Evolutionary conservation across 1,139 yeast species (phyloP), one percentile per base, ranked within the genome.

Genomic region (Pichia sp.): DNA sequence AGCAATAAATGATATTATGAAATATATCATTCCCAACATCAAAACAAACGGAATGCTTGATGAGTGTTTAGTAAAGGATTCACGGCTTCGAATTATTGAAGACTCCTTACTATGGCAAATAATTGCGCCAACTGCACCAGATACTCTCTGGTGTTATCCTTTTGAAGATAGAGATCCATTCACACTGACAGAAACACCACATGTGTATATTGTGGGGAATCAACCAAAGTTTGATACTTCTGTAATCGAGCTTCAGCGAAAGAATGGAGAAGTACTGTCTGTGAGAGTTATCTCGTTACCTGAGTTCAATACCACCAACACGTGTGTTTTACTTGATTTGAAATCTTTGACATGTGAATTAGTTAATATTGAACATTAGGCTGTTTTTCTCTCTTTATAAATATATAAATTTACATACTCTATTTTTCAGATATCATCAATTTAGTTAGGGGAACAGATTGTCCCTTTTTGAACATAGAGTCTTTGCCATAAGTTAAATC

Each of bases 51-150:
- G 62, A 5, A 62, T 64, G 14, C 19, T 45, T 51, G 51, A 48
- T 26, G 43, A 54, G 4, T 56, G 53, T 2, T 42, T 55, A 8
- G 45, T 46, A 17, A 41, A 38, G 12, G 59, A 54, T 30, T 55
- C 62, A 11, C 55, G 80, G 40, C 51, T 77, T 14, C 69, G 72
- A 20, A 65, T 86, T 50, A 71, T 88, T 68, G 83, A 79, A 50
- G 70, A 78, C 7, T 81, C 84, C 1, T 59, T 93, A 31, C 64
- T 68, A 40, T 91, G 96, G 95, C 91, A 86, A 52, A 85, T 85
- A 53, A 68, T 85, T 30, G 81, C 86, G 0, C 98, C 98, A 2
- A 88, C 97, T 0, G 95, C 96, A 1, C 99, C 99, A 0, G 98
- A 91, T 55, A 93, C 99, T 0, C 64, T 91, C 34, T 84, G 84